Evolutionary conservation across 306 rosid species (phyloP).

Genomic region (Pterocarpus santalinus): DNA sequence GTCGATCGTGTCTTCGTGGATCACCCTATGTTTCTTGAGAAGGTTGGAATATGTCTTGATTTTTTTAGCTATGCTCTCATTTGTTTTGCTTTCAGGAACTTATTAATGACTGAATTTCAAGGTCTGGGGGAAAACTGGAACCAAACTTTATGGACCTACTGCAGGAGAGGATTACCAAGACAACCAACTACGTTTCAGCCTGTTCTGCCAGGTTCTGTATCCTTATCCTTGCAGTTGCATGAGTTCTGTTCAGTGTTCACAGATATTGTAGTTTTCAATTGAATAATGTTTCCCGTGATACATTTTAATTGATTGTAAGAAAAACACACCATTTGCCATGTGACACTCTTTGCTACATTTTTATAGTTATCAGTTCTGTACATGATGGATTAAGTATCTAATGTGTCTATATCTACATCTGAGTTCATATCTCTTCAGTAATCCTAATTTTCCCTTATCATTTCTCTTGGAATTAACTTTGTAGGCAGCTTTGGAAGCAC

Average conservation of each 20-base stretch:
- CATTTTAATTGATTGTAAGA: constrained; percentile 8
- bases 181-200: constrained; percentile 75
- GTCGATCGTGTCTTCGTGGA: constrained; percentile 87
- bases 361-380: background rate
- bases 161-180: constrained; percentile 77
- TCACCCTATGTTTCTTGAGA: constrained; percentile 74
- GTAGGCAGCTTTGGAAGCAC: constrained; percentile 86
- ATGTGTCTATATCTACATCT: background rate
- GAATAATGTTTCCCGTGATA: background rate
- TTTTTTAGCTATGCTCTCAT: constrained; percentile 2
- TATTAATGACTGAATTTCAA: constrained; percentile 46
- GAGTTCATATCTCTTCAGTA: constrained; percentile 32
- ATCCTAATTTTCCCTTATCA: constrained; percentile 31
- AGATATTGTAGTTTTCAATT: background rate
- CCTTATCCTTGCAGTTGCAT: constrained; percentile 20
- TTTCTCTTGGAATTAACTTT: constrained; percentile 41
- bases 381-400: constrained; percentile 8
- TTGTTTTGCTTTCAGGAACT: constrained; percentile 32
- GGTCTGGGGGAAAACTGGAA: constrained; percentile 85
- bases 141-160: constrained; percentile 74
- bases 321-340: background rate
- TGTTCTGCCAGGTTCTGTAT: constrained; percentile 70
- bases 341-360: background rate
- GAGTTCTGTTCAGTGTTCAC: background rate
- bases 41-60: constrained; percentile 57